A percentile compares a stretch with the other conserved stretches of the same genome.
Evolutionary conservation across 768 basidiomycete species (phyloP).

Genomic region (Crucibulum laeve): DNA sequence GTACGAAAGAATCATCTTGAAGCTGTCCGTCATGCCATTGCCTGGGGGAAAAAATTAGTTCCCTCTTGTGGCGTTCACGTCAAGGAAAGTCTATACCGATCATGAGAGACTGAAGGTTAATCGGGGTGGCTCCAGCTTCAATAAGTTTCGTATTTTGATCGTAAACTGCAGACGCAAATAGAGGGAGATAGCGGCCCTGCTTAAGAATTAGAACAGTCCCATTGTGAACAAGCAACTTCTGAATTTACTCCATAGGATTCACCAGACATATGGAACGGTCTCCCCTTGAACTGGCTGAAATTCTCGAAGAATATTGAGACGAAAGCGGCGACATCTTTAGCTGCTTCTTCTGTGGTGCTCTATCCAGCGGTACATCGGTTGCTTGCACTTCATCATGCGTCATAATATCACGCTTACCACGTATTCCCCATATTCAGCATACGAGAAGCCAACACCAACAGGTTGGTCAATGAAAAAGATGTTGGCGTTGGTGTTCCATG

Average conservation of each 20-base stretch:
- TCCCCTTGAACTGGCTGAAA: slow-evolving; percentile 66
- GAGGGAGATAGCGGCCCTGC: slow-evolving; percentile 66
- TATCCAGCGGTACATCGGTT: too few relatives aligned
- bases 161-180: slow-evolving; percentile 73
- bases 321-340: slow-evolving; percentile 68
- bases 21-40: slow-evolving; percentile 59
- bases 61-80: background rate
- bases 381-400: too few relatives aligned
- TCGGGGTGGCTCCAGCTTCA: slow-evolving; percentile 43
- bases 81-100: slow-evolving; percentile 42
- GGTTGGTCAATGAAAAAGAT: slow-evolving; percentile 64
- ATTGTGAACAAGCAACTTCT: background rate
- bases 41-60: slow-evolving; percentile 25
- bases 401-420: slow-evolving; percentile 51
- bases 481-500: slow-evolving; percentile 68
- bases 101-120: slow-evolving; percentile 69
- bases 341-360: slow-evolving; percentile 65
- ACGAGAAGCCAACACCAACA: slow-evolving; percentile 56
- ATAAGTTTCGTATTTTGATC: slow-evolving; percentile 62
- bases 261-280: slow-evolving; percentile 61
- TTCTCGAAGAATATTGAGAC: slow-evolving; percentile 71
- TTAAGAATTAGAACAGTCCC: background rate
- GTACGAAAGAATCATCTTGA: slow-evolving; percentile 35
- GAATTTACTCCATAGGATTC: slow-evolving; percentile 72
- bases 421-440: slow-evolving; percentile 59